Evolutionary conservation across 495 filamentous ascomycete genomes (phyloP).

Genomic region (Daldinia childiae): DNA sequence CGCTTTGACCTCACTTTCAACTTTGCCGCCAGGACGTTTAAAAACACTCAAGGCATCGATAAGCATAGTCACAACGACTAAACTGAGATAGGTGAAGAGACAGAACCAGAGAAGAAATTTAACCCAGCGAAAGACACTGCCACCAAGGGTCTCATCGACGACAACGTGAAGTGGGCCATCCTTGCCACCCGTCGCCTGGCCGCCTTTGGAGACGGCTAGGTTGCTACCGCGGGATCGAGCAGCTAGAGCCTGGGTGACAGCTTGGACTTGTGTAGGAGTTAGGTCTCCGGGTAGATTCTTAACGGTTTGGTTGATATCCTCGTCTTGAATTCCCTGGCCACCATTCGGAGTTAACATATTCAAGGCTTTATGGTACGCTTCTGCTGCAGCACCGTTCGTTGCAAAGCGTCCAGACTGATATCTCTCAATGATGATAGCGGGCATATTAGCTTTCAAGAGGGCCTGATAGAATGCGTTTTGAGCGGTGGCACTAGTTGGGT

Average conservation of each 20-base stretch:
- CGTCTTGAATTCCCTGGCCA: conserved; percentile 46
- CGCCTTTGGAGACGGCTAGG: conserved; percentile 59
- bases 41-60: conserved; percentile 80
- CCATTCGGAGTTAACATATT: conserved; percentile 62
- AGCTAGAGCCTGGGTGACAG: conserved; percentile 86
- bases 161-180: conserved; percentile 89
- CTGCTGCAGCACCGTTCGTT: conserved; percentile 74
- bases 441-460: conserved; percentile 89
- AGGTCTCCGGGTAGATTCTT: conserved; percentile 53
- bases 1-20: conserved; percentile 83
- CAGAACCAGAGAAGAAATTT: conserved; percentile 83
- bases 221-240: conserved; percentile 76
- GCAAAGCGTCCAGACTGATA: conserved; percentile 88
- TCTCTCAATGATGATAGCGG: conserved; percentile 87
- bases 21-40: conserved; percentile 75
- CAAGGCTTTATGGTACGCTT: conserved; percentile 78
- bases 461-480: conserved; percentile 95
- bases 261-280: conserved; percentile 74
- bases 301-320: conserved; percentile 43
- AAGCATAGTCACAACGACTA: conserved; percentile 78
- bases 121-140: conserved; percentile 85
- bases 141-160: conserved; percentile 87
- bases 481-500: conserved; percentile 81
- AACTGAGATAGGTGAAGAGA: conserved; percentile 74
- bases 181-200: conserved; percentile 69